Percentiles rank a stretch among this genome's conserved stretches.
phyloP scores from a whole-genome alignment of 176 grass and related monocot species.

The Poa annua region DNA sequence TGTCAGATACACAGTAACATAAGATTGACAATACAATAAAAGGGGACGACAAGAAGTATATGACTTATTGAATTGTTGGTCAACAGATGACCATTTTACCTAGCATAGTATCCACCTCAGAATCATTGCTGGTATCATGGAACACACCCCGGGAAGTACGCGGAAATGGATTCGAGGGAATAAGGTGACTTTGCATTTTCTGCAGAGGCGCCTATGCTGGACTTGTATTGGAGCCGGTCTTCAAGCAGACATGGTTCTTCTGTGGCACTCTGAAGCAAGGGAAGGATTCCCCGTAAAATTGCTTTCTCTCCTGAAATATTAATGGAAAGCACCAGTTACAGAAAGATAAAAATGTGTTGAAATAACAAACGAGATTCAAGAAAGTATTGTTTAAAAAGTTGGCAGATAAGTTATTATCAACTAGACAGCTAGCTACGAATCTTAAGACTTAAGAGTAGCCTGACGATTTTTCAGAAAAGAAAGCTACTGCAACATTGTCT shows the following conservation, averaged over 20 bases:
- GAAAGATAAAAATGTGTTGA: conserved; percentile 17
- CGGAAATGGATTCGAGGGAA: conserved; percentile 72
- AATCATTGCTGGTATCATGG: conserved; percentile 86
- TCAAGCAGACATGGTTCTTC: conserved; percentile 79
- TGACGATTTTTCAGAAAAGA: background rate
- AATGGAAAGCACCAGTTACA: conserved; percentile 29
- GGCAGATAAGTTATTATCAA: background rate
- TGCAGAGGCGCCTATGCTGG: conserved; percentile 74
- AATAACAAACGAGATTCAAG: background rate
- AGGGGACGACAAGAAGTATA: background rate
- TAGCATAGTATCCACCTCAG: conserved; percentile 88
- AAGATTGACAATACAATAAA: background rate
- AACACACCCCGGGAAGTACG: conserved; percentile 89
- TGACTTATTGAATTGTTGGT: background rate
- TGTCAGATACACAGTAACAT: conserved; percentile 37
- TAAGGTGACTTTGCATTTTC: conserved; percentile 61
- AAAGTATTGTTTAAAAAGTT: background rate
- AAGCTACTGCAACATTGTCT: background rate
- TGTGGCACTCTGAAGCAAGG: conserved; percentile 78
- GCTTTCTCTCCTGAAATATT: conserved; percentile 69
- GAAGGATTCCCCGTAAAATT: conserved; percentile 68
- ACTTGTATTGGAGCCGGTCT: conserved; percentile 69
- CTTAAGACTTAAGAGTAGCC: conserved; percentile 5
- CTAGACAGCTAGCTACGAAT: conserved; percentile 12
- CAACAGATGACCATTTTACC: conserved; percentile 46